phyloP scores from a whole-genome alignment of 371 early-diverging fungal species.

The Rhizopus stolonifer region DNA sequence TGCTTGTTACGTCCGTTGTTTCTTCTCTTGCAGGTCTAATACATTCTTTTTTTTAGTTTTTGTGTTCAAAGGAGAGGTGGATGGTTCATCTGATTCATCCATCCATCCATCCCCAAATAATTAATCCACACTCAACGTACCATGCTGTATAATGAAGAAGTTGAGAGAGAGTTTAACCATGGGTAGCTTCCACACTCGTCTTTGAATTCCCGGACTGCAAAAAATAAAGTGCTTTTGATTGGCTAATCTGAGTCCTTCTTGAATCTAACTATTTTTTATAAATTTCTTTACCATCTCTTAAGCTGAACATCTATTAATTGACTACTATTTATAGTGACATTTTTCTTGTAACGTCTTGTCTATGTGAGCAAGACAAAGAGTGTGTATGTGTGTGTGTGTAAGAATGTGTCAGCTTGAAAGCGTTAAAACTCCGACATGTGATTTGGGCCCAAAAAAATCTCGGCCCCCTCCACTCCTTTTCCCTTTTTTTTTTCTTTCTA shows the following conservation, averaged over 20 bases:
- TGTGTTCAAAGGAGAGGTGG: background rate
- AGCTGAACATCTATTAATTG: too few relatives aligned
- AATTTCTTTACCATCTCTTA: too few relatives aligned
- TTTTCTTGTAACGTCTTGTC: too few relatives aligned
- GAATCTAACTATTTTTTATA: background rate
- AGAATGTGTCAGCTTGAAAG: too few relatives aligned
- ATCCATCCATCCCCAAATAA: slow-evolving; percentile 10
- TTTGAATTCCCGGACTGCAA: slow-evolving; percentile 1
- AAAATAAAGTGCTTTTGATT: background rate
- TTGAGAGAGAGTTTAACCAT: slow-evolving; percentile 28
- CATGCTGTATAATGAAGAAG: slow-evolving; percentile 33
- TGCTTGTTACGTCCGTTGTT: slow-evolving; percentile 92
- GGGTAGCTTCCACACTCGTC: background rate
- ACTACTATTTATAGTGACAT: too few relatives aligned
- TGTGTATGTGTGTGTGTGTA: too few relatives aligned
- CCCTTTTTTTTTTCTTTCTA: too few relatives aligned
- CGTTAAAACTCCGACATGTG: too few relatives aligned
- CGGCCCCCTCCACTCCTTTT: too few relatives aligned
- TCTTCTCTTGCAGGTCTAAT: slow-evolving; percentile 14
- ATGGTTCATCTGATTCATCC: background rate
- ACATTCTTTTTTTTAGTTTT: background rate
- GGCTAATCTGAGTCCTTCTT: background rate
- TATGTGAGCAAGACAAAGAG: too few relatives aligned
- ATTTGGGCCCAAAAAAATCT: too few relatives aligned
- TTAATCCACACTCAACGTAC: slow-evolving; percentile 14